phyloP scores from a whole-genome alignment of 2,329 filamentous ascomycete species.

The Xylaria sp. region DNA sequence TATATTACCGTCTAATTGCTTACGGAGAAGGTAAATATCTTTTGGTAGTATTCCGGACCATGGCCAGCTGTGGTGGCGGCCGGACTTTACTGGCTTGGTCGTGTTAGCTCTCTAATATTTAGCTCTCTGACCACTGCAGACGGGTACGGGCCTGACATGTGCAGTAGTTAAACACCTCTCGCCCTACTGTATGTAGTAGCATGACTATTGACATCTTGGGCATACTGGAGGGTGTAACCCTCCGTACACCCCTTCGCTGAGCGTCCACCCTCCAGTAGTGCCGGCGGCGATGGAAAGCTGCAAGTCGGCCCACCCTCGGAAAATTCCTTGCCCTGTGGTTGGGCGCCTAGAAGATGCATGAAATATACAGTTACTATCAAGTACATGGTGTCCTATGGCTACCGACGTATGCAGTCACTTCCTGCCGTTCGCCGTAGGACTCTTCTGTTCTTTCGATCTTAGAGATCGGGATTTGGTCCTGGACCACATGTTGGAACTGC shows the following conservation, averaged over 20 bases:
- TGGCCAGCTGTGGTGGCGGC: background rate
- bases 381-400: background rate
- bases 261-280: too few species aligned
- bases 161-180: background rate
- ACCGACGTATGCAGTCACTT: conserved; percentile 1
- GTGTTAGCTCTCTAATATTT: background rate
- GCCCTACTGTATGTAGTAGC: background rate
- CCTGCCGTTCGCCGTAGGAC: background rate
- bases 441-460: background rate
- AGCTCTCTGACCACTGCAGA: background rate
- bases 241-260: too few species aligned
- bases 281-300: background rate
- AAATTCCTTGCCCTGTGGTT: background rate
- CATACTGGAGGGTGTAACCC: too few species aligned
- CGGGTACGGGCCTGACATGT: background rate
- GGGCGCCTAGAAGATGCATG: background rate
- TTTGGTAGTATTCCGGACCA: background rate
- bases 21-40: background rate
- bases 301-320: background rate
- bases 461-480: conserved; percentile 3
- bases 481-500: background rate
- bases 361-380: background rate
- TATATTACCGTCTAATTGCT: background rate
- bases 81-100: conserved; percentile 17
- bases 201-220: background rate